These are phyloP conservation scores for Gonapodya prolifera DNA, from an alignment of 192 early-diverging fungal species.

Conservation along the genomic window DNA sequence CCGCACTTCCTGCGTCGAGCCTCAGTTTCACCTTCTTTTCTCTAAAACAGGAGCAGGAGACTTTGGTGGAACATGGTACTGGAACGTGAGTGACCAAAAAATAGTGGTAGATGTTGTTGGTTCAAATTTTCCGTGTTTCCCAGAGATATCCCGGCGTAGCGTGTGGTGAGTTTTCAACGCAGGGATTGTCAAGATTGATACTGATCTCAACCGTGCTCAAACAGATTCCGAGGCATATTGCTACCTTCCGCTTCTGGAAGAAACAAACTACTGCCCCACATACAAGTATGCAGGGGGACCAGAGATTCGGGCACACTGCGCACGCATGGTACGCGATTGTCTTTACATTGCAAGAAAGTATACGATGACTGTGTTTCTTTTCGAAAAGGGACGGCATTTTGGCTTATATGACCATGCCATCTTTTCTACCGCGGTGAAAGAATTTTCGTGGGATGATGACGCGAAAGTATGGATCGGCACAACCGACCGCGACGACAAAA, in stretches of 20 bases:
- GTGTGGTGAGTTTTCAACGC: neutral
- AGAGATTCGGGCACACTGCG: neutral
- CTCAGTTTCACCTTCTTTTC: too few species aligned
- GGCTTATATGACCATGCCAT: conserved; percentile 1
- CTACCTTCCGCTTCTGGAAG: neutral
- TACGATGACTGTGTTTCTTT: neutral
- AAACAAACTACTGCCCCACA: neutral
- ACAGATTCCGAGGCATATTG: neutral
- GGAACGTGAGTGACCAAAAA: conserved; percentile 5
- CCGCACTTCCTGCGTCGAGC: too few species aligned
- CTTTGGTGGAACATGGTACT: conserved; percentile 5
- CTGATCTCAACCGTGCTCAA: neutral
- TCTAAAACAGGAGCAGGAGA: too few species aligned
- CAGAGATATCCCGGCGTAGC: neutral
- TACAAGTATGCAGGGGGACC: neutral
- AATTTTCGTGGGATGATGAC: neutral
- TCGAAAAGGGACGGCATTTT: neutral
- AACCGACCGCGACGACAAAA: neutral
- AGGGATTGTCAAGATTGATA: neutral
- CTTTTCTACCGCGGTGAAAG: neutral
- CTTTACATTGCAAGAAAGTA: neutral
- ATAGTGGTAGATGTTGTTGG: too few species aligned
- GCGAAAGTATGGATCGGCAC: neutral
- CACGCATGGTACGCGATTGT: neutral
- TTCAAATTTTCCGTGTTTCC: neutral